Percentiles rank a stretch among this genome's conserved stretches.
phyloP scores from a whole-genome alignment of 2,329 filamentous ascomycete genomes.

The Sporothrix brunneoviolacea region DNA sequence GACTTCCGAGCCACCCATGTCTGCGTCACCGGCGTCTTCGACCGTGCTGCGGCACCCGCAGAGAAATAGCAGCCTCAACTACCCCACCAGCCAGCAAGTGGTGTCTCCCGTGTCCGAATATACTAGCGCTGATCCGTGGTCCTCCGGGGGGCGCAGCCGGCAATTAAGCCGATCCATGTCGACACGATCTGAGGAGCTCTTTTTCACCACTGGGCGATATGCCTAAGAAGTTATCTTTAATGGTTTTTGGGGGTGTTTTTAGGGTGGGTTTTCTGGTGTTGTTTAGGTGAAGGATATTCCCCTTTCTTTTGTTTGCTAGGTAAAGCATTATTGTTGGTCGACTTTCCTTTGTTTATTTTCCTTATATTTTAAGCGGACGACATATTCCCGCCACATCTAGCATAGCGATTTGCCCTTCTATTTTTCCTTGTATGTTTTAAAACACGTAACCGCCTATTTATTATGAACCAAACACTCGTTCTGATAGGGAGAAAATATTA shows the following conservation, averaged over 20 bases:
- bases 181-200: conserved; percentile 38
- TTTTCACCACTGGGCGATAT: conserved; percentile 21
- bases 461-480: too few species aligned
- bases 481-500: too few species aligned
- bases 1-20: conserved; percentile 25
- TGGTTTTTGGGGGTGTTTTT: background rate
- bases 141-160: conserved; percentile 12
- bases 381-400: background rate
- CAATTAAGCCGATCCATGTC: conserved; percentile 31
- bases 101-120: conserved; percentile 16
- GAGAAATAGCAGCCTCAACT: background rate
- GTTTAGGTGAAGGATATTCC: background rate
- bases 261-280: too few species aligned
- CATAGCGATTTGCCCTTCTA: background rate
- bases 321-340: too few species aligned
- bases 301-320: background rate
- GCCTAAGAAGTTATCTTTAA: conserved; percentile 6
- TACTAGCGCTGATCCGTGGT: conserved; percentile 15
- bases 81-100: conserved; percentile 4
- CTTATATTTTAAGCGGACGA: background rate
- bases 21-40: background rate
- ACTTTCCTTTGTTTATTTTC: conserved; percentile 1
- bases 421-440: background rate
- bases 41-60: background rate
- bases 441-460: too few species aligned